These are phyloP conservation scores for Astrephomene gubernaculifera DNA, from an alignment of 139 green algal species.

Conservation along the genomic window DNA sequence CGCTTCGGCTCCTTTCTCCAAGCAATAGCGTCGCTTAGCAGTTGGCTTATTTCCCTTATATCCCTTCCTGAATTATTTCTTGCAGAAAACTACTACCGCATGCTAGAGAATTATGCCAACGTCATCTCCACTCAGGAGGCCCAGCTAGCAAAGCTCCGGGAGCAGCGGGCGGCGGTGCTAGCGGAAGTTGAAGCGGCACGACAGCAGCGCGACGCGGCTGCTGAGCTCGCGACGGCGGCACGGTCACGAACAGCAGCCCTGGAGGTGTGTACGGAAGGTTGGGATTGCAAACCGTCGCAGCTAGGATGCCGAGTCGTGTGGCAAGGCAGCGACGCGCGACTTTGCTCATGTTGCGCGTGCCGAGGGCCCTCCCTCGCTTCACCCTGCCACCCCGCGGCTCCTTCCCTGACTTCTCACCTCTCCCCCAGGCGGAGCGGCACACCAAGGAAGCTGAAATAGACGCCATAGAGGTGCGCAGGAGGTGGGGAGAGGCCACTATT, in stretches of 20 bases:
- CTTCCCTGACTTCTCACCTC: neutral
- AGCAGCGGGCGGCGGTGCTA: constrained; percentile 7
- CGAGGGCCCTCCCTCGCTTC: too few relatives aligned
- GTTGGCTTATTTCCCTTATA: too few relatives aligned
- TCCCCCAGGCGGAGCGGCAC: constrained; percentile 13
- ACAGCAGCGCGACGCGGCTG: constrained; percentile 17
- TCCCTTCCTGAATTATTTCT: too few relatives aligned
- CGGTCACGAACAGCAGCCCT: neutral
- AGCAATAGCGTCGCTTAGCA: too few relatives aligned
- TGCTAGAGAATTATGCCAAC: constrained; percentile 19
- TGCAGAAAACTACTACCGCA: constrained; percentile 6
- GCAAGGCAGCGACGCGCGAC: neutral
- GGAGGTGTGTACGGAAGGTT: neutral
- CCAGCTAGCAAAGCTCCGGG: constrained; percentile 9
- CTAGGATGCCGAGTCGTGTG: neutral
- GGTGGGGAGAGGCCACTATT: neutral
- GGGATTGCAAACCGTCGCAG: neutral
- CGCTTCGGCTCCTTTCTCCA: too few relatives aligned
- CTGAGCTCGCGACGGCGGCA: constrained; percentile 12
- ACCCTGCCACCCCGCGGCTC: too few relatives aligned
- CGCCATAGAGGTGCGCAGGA: neutral
- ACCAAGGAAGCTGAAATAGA: constrained; percentile 19
- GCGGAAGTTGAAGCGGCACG: neutral
- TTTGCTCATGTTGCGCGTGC: neutral
- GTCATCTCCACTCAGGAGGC: constrained; percentile 1